Evolutionary conservation across 1,139 yeast genomes (phyloP).

Genomic region (Saccharomycopsis hybrid): DNA sequence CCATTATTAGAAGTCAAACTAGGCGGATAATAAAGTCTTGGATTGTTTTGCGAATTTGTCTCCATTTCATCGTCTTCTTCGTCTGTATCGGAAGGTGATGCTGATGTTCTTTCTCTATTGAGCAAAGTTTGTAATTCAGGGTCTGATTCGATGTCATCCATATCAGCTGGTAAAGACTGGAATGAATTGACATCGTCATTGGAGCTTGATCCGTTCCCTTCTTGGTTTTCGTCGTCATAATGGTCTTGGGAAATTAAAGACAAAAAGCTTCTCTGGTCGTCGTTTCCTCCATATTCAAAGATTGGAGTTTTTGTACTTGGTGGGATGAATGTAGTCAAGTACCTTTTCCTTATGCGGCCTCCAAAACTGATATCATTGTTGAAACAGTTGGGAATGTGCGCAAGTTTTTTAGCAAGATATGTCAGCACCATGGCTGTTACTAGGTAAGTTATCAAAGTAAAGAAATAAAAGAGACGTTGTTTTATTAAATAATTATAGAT

Average conservation of each 20-base stretch:
- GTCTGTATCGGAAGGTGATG: constrained; percentile 31
- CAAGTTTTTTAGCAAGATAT: constrained; percentile 10
- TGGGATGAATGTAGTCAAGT: constrained; percentile 50
- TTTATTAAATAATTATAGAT: background rate
- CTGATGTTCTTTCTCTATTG: constrained; percentile 25
- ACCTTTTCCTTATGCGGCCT: constrained; percentile 37
- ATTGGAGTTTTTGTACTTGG: constrained; percentile 66
- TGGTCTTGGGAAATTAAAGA: constrained; percentile 33
- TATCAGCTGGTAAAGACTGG: constrained; percentile 20
- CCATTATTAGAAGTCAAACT: background rate
- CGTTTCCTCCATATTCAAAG: constrained; percentile 54
- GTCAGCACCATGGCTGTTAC: constrained; percentile 7
- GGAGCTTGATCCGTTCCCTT: constrained; percentile 17
- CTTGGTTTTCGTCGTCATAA: constrained; percentile 29
- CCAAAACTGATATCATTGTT: constrained; percentile 17
- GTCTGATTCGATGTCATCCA: constrained; percentile 12
- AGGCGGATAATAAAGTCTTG: constrained; percentile 6
- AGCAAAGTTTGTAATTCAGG: constrained; percentile 23
- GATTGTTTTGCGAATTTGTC: constrained; percentile 27
- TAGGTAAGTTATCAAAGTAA: background rate
- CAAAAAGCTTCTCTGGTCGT: constrained; percentile 61
- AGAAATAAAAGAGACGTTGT: background rate
- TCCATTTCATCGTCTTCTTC: constrained; percentile 37
- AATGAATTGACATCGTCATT: constrained; percentile 2
- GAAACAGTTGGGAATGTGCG: constrained; percentile 18